These are phyloP conservation scores for Tuctoria greenei DNA, from an alignment of 176 grass and related monocot genomes.

Conservation along the genomic window DNA sequence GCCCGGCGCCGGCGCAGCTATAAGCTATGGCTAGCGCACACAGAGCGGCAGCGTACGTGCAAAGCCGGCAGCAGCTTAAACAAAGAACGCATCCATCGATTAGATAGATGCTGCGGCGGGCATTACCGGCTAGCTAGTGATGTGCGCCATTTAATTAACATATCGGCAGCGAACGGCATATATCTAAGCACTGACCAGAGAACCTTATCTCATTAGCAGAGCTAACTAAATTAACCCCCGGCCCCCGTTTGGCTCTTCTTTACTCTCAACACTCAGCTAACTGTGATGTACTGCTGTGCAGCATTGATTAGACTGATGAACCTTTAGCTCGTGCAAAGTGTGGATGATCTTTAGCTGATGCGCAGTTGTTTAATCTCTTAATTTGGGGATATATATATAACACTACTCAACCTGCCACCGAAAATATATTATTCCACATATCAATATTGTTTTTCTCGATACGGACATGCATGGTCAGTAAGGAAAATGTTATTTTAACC, in stretches of 20 bases:
- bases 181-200: slow-evolving; percentile 3
- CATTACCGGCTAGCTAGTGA: slow-evolving; percentile 17
- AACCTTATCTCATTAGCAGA: slow-evolving; percentile 46
- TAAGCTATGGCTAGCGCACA: neutral
- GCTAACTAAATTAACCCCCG: slow-evolving; percentile 15
- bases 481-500: neutral
- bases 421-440: neutral
- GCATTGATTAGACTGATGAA: neutral
- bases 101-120: neutral
- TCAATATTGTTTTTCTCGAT: neutral
- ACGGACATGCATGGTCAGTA: neutral
- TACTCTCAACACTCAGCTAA: slow-evolving; percentile 17
- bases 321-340: slow-evolving; percentile 23
- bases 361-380: neutral
- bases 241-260: neutral
- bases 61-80: neutral
- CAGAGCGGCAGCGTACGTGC: neutral
- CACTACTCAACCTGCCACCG: too few species aligned
- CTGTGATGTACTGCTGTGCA: slow-evolving; percentile 42
- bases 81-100: slow-evolving; percentile 3
- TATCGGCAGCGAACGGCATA: slow-evolving; percentile 29
- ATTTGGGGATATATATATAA: too few species aligned
- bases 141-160: slow-evolving; percentile 45
- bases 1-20: neutral
- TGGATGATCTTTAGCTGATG: slow-evolving; percentile 10